These are phyloP conservation scores for Dendrobium huoshanense DNA, from an alignment of 106 monocot species.

Conservation along the genomic window DNA sequence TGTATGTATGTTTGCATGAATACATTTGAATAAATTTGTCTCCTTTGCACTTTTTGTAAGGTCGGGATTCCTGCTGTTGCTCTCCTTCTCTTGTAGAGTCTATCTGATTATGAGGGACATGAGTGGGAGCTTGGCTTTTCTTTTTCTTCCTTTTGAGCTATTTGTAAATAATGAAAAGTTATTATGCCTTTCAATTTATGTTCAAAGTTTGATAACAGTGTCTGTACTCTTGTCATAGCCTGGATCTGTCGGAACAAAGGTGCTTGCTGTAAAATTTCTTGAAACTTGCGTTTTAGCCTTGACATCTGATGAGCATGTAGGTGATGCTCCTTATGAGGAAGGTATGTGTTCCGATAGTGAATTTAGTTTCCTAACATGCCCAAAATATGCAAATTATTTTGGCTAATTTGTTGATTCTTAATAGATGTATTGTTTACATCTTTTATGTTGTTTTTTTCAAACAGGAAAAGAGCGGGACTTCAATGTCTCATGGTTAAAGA, in stretches of 20 bases:
- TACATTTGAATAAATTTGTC: not conserved
- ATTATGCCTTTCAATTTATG: not conserved
- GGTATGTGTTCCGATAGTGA: slow-evolving; percentile 19
- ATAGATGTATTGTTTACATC: not conserved
- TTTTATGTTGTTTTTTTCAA: slow-evolving; percentile 5
- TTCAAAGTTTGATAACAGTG: not conserved
- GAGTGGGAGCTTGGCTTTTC: not conserved
- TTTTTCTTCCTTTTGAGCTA: not conserved
- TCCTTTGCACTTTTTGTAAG: not conserved
- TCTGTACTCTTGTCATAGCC: slow-evolving; percentile 23
- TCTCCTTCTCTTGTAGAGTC: not conserved
- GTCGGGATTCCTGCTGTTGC: not conserved
- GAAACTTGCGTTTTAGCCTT: slow-evolving; percentile 56
- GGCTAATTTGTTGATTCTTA: not conserved
- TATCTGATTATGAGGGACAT: not conserved
- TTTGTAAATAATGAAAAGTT: not conserved
- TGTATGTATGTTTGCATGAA: not conserved
- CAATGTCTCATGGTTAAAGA: slow-evolving; percentile 39
- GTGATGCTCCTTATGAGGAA: slow-evolving; percentile 30
- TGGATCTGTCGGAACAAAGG: slow-evolving; percentile 46
- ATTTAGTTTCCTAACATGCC: not conserved
- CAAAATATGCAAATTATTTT: slow-evolving; percentile 1
- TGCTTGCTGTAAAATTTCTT: slow-evolving; percentile 74
- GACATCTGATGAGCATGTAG: slow-evolving; percentile 39
- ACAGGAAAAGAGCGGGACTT: slow-evolving; percentile 44